Evolutionary conservation across 2,329 filamentous ascomycete genomes (phyloP), one percentile per base, ranked within the genome.

Genomic region (Ascochyta pisi): DNA sequence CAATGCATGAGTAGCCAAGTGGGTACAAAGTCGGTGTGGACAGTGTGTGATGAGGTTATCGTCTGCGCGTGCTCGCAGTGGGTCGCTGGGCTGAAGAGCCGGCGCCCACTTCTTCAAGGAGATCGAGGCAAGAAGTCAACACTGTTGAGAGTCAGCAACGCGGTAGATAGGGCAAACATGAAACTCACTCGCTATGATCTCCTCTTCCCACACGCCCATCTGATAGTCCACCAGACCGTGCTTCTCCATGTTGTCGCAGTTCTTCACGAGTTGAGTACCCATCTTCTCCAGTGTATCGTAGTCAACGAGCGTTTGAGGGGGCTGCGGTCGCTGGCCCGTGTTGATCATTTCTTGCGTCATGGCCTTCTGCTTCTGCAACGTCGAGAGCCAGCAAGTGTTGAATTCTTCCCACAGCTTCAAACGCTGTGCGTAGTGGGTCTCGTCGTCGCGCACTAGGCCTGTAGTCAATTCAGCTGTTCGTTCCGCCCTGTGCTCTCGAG

Each of bases 171-270:
- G 42, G 35, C 23, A 6, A 13, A 22, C 4, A 34, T 26, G 33
- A 38, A 26, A 83, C 90, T 77, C 81, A 96, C 93, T 84, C 55
- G 85, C 84, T 65, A 95, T 85, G 66, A 98, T 97, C 70, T 91
- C 87, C 72, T 98, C 93, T 77, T 98, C 95, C 86, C 92, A 96
- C 24, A 98, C 91, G 8, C 95, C 95, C 79, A 96, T 96, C 70
- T 98, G 90, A 74, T 98, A 99, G 78, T 99, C 95, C 10, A 99
- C 92, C 43, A 99, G 80, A n/a, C 95, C 95, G 71, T 96, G 89
- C 64, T 89, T 88, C 76, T 98, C 94, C 60, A 98, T 85, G 46
- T 85, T 85, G 73, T 98, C 92, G 73, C 93, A 96, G 46, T 96
- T 81, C 46, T 87, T 84, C 52, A 96, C 84, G 27, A 99, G 77